Base-by-base conservation (phyloP, 2,329 filamentous ascomycete species). In the Parastagonospora nodorum region DNA sequence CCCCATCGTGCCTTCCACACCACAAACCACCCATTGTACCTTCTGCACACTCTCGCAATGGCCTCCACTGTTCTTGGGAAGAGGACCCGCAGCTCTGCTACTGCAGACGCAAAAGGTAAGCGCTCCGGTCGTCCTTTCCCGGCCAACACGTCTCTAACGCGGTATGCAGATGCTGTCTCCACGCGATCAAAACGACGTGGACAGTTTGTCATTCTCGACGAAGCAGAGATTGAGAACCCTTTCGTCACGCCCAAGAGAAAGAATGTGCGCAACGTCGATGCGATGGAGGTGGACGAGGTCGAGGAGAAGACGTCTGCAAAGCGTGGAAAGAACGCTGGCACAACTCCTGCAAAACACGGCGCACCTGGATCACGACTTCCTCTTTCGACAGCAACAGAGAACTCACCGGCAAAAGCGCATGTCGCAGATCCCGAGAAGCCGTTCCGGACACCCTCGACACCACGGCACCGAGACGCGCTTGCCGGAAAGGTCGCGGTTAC, bases 401-500 rank as follows among this genome's bases (percentile, higher is more conserved):
- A 78, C 53, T 73, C 75, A 24, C 75, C 69, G 15, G 72, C 79
- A 53, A 78, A 78, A 63, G 77, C 76, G 45, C 74, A 79, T 36
- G 75, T 78, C 40, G 51, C 46, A 33, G 84, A 84, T 11, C 78
- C 86, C 39, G 73, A 76, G 39, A 76, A 77, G 62, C 53, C 60
- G 32, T 62, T 67, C 16, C 52, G 66, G 43, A 76, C 87, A 2
- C 90, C 90, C 1, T 84, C 84, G 16, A 92, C 90, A 9, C 87
- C 89, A 24, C 83, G 90, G 60, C 89, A 91, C 68, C 85, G 89
- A 73, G 88, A 97, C 84, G 90, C 84, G 41, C 81, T 93, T 51
- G 83, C 84, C 44, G 82, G 84, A 61, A 81, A 80, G 56, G 82
- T 86, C 15, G 88, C 89, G 2, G 81, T 88, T 47, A 97, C 93